Evolutionary conservation across 352 stramenopile species (phyloP), one percentile per base, ranked within the genome.

Genomic region (Pythium phragmiticola): DNA sequence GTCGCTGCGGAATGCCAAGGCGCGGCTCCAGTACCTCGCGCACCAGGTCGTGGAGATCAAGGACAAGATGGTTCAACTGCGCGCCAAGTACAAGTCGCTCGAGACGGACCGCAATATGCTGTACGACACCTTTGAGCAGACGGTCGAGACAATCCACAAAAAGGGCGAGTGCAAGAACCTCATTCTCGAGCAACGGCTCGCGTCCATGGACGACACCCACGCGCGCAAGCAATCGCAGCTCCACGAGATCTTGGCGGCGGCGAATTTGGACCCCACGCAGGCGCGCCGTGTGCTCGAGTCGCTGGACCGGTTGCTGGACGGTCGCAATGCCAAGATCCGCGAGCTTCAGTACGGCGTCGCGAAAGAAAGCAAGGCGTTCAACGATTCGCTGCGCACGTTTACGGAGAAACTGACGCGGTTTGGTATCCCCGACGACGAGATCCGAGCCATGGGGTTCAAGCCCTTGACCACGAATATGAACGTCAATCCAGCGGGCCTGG

Each of bases 131-230:
- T 98, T 98, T 57, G 89, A 98, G 68, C 76, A 92, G 49, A 87
- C 88, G 0, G 83, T 98, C 16, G 75, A 89, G 61, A 92, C 82
- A 16, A 85, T 98, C 19, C 88, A 97, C 74, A 89, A 93, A 68
- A 95, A 96, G 52, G 78, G 85, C 36, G 90, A 98, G 66, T 95
- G 92, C 72, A 91, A 95, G 61, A 98, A 96, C 73, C 72, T 96
- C 23, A 79, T 94, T 11, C 63, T 95, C 28, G 89, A 98, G 69
- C 87, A 97, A 59, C 83, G 86, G 7, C 70, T 98, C 11, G 59
- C 76, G 12, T 72, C 70, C 6, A 90, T 93, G 75, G 78, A 86
- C 49, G 76, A 89, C 36, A 80, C 93, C 60, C 78, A 90, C 59
- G 73, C 85, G 28, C 82, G 88, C 43, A 93, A 97, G 63, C 77